Evolutionary conservation across 192 early-diverging fungal genomes (phyloP).

Genomic region (Rhizoclosmatium sp.): DNA sequence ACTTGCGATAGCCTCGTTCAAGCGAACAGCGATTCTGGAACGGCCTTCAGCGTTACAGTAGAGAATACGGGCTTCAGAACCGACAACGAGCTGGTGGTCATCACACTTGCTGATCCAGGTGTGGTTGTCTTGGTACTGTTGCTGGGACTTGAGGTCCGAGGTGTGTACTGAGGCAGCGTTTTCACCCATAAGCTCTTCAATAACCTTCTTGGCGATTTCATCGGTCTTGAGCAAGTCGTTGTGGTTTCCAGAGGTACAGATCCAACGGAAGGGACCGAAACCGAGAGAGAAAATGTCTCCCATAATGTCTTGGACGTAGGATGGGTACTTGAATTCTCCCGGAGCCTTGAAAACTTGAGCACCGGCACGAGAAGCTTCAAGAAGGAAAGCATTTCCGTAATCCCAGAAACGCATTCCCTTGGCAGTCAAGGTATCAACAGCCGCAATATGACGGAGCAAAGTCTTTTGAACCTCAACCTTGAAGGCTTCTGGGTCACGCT

Average conservation of each 20-base stretch:
- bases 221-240: constrained; percentile 30
- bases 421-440: constrained; percentile 24
- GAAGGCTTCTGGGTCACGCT: constrained; percentile 32
- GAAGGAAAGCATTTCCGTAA: constrained; percentile 34
- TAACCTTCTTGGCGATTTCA: constrained; percentile 28
- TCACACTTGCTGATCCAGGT: constrained; percentile 36
- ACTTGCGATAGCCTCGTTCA: constrained; percentile 33
- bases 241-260: constrained; percentile 33
- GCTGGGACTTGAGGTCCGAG: constrained; percentile 26
- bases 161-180: constrained; percentile 1
- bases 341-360: constrained; percentile 22
- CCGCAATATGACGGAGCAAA: constrained; percentile 25
- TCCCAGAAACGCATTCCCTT: constrained; percentile 38
- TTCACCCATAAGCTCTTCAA: constrained; percentile 26
- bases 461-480: constrained; percentile 32
- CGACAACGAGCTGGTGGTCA: constrained; percentile 39
- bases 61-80: constrained; percentile 37
- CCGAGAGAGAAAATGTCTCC: constrained; percentile 40
- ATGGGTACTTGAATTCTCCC: constrained; percentile 41
- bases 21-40: constrained; percentile 10
- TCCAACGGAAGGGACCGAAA: constrained; percentile 41
- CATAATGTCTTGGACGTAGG: constrained; percentile 41
- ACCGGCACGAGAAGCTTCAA: constrained; percentile 34
- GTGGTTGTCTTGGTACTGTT: constrained; percentile 38
- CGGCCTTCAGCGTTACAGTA: constrained; percentile 39